These are phyloP conservation scores for Fusarium beomiforme DNA, from an alignment of 2,329 filamentous ascomycete genomes.

Conservation along the genomic window DNA sequence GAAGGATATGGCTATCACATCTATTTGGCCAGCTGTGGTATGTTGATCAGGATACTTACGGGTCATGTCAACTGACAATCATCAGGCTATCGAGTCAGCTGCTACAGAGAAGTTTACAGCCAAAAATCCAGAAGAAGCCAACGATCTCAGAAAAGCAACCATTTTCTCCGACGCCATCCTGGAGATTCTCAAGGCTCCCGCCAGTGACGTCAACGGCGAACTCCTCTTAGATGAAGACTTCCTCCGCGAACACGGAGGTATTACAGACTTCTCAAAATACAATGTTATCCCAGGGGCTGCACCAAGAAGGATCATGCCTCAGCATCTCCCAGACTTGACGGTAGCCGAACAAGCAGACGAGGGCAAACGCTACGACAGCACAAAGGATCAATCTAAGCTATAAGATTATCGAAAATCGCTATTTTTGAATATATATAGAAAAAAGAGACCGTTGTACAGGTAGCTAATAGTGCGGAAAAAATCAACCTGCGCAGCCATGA, in stretches of 20 bases:
- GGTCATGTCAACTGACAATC: not conserved
- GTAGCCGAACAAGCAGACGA: slow-evolving; percentile 86
- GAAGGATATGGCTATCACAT: slow-evolving; percentile 78
- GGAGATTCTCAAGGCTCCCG: slow-evolving; percentile 71
- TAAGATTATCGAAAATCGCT: slow-evolving; percentile 35
- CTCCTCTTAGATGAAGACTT: slow-evolving; percentile 85
- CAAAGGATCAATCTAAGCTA: slow-evolving; percentile 52
- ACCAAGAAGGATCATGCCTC: slow-evolving; percentile 83
- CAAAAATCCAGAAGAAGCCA: slow-evolving; percentile 56
- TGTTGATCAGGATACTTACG: slow-evolving; percentile 36
- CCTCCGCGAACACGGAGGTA: slow-evolving; percentile 68
- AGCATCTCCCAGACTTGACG: slow-evolving; percentile 71
- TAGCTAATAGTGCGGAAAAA: slow-evolving; percentile 19
- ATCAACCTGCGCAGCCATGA: slow-evolving; percentile 27
- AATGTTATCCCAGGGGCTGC: slow-evolving; percentile 69
- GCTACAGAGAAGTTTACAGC: slow-evolving; percentile 69
- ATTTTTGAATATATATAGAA: slow-evolving; percentile 21
- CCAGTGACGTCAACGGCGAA: slow-evolving; percentile 72
- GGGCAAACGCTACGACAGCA: slow-evolving; percentile 76
- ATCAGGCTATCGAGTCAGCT: slow-evolving; percentile 75
- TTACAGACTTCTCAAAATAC: slow-evolving; percentile 79
- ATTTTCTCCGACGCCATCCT: slow-evolving; percentile 86
- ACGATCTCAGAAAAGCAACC: slow-evolving; percentile 72
- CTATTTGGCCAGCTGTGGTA: slow-evolving; percentile 83
- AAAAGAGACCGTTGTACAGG: slow-evolving; percentile 31